A percentile compares a stretch with the other conserved stretches of the same genome.
These are phyloP conservation scores for Komagataella pseudopastoris DNA, from an alignment of 805 yeast genomes.

Conservation along the genomic window DNA sequence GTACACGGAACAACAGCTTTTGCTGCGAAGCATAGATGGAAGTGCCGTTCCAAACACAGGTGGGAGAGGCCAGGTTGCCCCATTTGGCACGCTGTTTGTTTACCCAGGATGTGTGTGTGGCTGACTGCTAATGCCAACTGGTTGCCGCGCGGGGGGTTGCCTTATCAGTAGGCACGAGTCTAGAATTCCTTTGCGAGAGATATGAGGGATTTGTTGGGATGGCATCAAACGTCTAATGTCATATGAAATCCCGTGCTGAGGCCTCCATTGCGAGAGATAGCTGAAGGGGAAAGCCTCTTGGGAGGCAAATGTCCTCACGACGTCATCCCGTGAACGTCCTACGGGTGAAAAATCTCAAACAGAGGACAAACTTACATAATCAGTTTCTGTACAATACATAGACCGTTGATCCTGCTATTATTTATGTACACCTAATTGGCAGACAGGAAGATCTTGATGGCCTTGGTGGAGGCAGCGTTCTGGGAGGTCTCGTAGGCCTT, in stretches of 20 bases:
- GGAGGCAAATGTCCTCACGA: not conserved
- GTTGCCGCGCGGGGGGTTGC: not conserved
- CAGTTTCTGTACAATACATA: too few relatives aligned
- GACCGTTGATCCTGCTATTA: not conserved
- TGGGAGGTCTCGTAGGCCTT: slow-evolving; percentile 48
- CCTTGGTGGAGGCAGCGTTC: slow-evolving; percentile 38
- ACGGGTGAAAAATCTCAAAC: not conserved
- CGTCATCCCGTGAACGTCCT: not conserved
- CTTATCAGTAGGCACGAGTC: not conserved
- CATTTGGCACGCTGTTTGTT: not conserved
- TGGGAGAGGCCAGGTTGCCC: not conserved
- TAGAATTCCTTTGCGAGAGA: not conserved
- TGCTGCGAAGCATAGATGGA: not conserved
- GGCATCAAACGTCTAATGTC: not conserved
- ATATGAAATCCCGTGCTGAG: too few relatives aligned
- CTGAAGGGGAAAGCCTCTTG: not conserved
- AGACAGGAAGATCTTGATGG: slow-evolving; percentile 33
- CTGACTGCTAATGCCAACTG: not conserved
- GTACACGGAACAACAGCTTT: not conserved
- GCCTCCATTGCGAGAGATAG: not conserved
- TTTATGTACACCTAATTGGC: not conserved
- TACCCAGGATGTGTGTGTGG: not conserved
- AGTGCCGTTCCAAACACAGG: not conserved
- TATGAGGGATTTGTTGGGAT: not conserved
- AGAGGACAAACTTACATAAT: not conserved